Base-by-base conservation (phyloP, 176 grass and related monocot genomes). In the Musa troglodytarum region DNA sequence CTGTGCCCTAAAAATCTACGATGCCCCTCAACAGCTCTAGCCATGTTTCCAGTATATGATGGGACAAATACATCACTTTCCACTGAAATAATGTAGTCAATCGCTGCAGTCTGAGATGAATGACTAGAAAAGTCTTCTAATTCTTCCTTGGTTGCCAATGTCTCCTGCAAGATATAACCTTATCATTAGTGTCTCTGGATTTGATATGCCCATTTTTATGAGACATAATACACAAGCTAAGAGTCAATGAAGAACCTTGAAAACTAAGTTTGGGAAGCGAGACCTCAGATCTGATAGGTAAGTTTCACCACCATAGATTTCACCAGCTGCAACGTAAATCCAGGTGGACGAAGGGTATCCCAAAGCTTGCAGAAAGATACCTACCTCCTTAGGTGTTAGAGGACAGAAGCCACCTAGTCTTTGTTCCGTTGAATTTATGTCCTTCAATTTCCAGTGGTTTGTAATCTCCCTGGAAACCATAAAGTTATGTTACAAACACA, bases 1-100 rank as follows among this genome's bases (percentile, higher is more conserved):
- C 86, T 82, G 86, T 94, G 95, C 55, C 90, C 86, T 15, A 98
- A 59, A 93, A 98, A 89, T 81, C 90, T 74, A 52, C 90, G 82
- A 84, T 98, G 88, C 52, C 95, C 95, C 79, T 98, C 90, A 71
- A 98, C 95, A 78, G 90, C 90, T 87, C 83, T 98, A 80, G 90
- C 95, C 95, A 98, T 98, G 72, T 94, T 98, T 57, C 95, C 95
- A 50, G 80, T 74, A 70, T 98, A 84, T 56, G 95, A 87, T 63
- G 90, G 90, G 67, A 94, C 69, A 84, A 94, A 94, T 52, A 93
- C 95, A 61, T 98, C 95, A 68, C 95, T 98, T 92, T 91, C 90
- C 72, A 93, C 84, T 66, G 88, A 91, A 82, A 98, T 87, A 82
- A 98, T 93, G 78, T 98, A 98, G 82, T 98, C 88, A 65, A 98